Base-by-base conservation (phyloP, 441 rosid genomes). In the Manihot esculenta region DNA sequence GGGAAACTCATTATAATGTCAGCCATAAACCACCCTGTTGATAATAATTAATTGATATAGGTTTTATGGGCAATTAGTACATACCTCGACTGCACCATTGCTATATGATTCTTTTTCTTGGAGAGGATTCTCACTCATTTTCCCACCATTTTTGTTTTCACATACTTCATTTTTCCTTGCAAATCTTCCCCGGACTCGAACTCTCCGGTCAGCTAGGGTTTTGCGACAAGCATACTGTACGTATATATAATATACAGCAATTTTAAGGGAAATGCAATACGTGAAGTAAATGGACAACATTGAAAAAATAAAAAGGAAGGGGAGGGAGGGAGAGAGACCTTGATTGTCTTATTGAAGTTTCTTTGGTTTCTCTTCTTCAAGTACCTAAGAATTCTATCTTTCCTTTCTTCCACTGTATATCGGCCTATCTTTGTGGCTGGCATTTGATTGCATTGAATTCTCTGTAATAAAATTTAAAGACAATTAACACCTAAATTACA, bases 141-240 rank as follows among this genome's bases (percentile, higher is more conserved):
- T 86, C 50, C 72, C 69, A 49, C 65, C 73, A 62, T 64, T 81
- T 72, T 87, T 93, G 51, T 86, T 89, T 56, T 88, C 95, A 68
- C 85, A 72, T 3, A 74, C 65, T 70, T 89, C 94, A 68, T 45
- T 87, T 78, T 94, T 94, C 81, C 93, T 83, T 0, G 97, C 99
- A 78, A 94, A 94, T 78, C 99, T 81, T 30, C 99, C 97, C 0
- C 97, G 89, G 18, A 94, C 87, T 60, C 99, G 87, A 70, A 92
- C 91, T 69, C 99, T 84, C 59, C 97, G 74, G 74, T 94, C 97
- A n/a, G 99, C 97, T 65, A 94, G 86, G 82, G 97, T 87, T 86
- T 94, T 91, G 18, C 97, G 96, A 70, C 99, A 94, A 17, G 93
- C 95, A 72, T 94, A 94, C 97, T 94, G 86, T 76, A 75, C n/a